These are phyloP conservation scores for Tuctoria greenei DNA, from an alignment of 176 grass and related monocot species.

Conservation along the genomic window DNA sequence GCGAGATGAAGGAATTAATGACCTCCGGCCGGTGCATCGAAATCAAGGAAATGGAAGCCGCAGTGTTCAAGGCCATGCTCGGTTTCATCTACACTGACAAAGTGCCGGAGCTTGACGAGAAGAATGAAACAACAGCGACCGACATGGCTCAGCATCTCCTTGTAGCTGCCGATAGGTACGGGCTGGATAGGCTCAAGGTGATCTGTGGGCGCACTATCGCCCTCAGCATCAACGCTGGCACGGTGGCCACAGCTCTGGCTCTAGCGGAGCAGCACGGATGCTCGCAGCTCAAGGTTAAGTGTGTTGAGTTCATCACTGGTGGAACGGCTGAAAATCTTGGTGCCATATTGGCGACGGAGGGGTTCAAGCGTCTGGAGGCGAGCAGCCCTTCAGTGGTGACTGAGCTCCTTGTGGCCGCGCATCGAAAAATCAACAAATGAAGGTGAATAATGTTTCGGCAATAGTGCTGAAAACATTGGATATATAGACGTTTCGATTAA, in stretches of 20 bases:
- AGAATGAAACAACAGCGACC: background rate
- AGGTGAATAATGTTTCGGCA: too few relatives aligned
- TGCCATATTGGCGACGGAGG: background rate
- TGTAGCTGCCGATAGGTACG: too few relatives aligned
- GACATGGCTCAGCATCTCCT: too few relatives aligned
- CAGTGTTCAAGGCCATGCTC: conserved; percentile 38
- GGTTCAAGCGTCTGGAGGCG: background rate
- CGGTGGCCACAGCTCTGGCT: conserved; percentile 29
- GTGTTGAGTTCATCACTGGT: conserved; percentile 40
- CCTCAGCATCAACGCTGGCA: conserved; percentile 25
- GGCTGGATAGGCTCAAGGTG: background rate
- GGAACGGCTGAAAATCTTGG: conserved; percentile 8
- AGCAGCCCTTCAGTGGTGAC: too few relatives aligned
- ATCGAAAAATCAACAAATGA: too few relatives aligned
- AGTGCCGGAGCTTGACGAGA: background rate
- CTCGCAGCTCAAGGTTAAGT: conserved; percentile 36
- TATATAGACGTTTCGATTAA: too few relatives aligned
- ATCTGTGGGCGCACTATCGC: conserved; percentile 35
- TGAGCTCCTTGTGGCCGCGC: too few relatives aligned
- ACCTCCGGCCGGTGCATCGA: background rate
- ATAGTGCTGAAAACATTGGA: too few relatives aligned
- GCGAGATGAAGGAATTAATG: conserved; percentile 5
- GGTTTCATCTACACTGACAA: conserved; percentile 48
- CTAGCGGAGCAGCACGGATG: conserved; percentile 47
- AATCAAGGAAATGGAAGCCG: conserved; percentile 18